Percentiles rank a stretch among this genome's conserved stretches.
Evolutionary conservation across 2,329 filamentous ascomycete species (phyloP).

Genomic region (Monilinia fructicola): DNA sequence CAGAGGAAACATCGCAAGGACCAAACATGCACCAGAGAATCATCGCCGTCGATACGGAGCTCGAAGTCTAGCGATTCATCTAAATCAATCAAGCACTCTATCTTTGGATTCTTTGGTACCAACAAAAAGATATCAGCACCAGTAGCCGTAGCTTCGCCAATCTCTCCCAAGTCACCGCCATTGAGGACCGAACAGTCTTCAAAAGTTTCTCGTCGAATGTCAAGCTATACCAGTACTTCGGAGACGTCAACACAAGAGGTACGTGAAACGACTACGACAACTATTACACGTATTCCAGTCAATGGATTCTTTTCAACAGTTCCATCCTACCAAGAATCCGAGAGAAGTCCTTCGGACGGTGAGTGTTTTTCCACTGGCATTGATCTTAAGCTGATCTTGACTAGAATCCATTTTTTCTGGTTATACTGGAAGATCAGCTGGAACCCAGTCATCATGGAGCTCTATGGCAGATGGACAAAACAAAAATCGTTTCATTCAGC

Average conservation of each 20-base stretch:
- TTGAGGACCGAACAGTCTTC: conserved; percentile 21
- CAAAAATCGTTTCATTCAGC: conserved; percentile 41
- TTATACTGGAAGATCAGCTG: conserved; percentile 44
- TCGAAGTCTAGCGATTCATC: conserved; percentile 29
- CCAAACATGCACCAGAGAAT: conserved; percentile 23
- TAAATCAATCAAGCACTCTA: conserved; percentile 22
- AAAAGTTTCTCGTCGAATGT: conserved; percentile 27
- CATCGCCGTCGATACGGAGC: conserved; percentile 27
- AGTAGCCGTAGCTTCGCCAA: conserved; percentile 10
- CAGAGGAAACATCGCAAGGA: conserved; percentile 38
- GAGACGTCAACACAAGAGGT: conserved; percentile 24
- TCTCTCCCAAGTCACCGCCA: conserved; percentile 20
- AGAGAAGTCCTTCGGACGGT: conserved; percentile 33
- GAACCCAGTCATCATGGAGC: conserved; percentile 41
- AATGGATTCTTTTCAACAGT: conserved; percentile 24
- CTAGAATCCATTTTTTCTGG: conserved; percentile 50
- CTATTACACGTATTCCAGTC: conserved; percentile 22
- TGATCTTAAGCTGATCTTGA: conserved; percentile 29
- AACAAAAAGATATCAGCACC: conserved; percentile 29
- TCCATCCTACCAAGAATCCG: conserved; percentile 24
- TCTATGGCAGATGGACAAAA: conserved; percentile 38
- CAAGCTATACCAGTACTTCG: conserved; percentile 30
- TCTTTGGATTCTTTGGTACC: conserved; percentile 41
- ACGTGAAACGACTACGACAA: conserved; percentile 24
- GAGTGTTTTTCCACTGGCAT: not conserved